A percentile compares a stretch with the other conserved stretches of the same genome.
These are phyloP conservation scores for Dunaliella primolecta DNA, from an alignment of 139 green algal genomes.

Conservation along the genomic window DNA sequence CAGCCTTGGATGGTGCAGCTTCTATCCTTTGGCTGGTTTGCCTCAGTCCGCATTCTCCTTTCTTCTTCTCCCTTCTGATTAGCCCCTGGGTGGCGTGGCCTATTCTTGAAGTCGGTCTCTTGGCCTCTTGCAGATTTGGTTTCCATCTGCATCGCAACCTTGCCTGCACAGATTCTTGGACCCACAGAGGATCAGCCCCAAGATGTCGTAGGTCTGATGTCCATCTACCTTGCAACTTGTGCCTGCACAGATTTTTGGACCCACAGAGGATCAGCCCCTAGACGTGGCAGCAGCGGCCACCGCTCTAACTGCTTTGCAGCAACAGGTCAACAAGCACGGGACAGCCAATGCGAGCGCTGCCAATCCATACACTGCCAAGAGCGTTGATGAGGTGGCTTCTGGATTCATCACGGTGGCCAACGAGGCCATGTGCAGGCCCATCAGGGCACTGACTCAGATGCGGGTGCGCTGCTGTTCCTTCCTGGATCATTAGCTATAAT, in stretches of 20 bases:
- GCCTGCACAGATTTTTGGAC: slow-evolving; percentile 86
- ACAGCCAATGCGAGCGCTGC: neutral
- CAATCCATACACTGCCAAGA: slow-evolving; percentile 42
- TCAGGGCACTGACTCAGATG: slow-evolving; percentile 88
- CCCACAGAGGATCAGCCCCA: slow-evolving; percentile 73
- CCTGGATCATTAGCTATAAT: neutral
- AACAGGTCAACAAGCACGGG: slow-evolving; percentile 4
- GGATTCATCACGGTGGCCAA: slow-evolving; percentile 95
- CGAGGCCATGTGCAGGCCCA: slow-evolving; percentile 95
- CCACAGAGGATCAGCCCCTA: slow-evolving; percentile 73
- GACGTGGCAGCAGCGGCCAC: slow-evolving; percentile 55
- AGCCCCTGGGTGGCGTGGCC: too few relatives aligned
- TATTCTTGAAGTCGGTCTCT: too few relatives aligned
- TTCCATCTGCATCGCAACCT: too few relatives aligned
- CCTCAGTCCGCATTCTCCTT: too few relatives aligned
- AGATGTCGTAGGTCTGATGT: slow-evolving; percentile 67
- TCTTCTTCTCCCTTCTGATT: too few relatives aligned
- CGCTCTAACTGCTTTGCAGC: slow-evolving; percentile 46
- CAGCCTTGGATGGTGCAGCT: too few relatives aligned
- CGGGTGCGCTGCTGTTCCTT: slow-evolving; percentile 42
- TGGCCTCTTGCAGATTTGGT: too few relatives aligned
- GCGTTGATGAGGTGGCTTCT: slow-evolving; percentile 55
- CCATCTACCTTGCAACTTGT: too few relatives aligned
- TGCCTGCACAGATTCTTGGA: slow-evolving; percentile 87
- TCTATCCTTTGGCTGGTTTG: too few relatives aligned